A percentile compares a stretch with the other conserved stretches of the same genome.
Conservation (phyloP, 257 asterid genomes). For the Primulina eburnea region DNA sequence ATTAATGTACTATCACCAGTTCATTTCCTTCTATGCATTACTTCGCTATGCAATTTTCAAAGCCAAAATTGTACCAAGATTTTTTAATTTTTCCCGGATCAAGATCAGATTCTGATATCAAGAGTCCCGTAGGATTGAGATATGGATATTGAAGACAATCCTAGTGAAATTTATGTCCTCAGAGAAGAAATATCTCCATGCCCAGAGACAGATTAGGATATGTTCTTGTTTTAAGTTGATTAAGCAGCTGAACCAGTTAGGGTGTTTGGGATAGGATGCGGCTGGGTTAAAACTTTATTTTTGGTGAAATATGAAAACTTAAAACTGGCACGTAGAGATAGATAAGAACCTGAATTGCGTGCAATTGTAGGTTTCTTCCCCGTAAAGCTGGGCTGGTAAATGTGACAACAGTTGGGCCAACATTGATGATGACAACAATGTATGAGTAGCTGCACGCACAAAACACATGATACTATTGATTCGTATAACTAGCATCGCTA, state of each 20-base stretch:
- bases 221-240: not conserved
- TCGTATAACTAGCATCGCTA: constrained; percentile 19
- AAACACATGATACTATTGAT: constrained; percentile 13
- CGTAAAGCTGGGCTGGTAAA: constrained; percentile 49
- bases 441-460: constrained; percentile 61
- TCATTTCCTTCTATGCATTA: too few relatives aligned
- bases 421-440: constrained; percentile 58
- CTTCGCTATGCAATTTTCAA: too few relatives aligned
- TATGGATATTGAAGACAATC: too few relatives aligned
- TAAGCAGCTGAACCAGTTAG: not conserved
- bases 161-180: too few relatives aligned
- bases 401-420: constrained; percentile 50
- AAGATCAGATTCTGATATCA: too few relatives aligned
- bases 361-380: constrained; percentile 63
- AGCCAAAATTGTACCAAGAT: too few relatives aligned
- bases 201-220: too few relatives aligned
- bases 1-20: too few relatives aligned
- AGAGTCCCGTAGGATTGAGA: too few relatives aligned
- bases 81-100: too few relatives aligned
- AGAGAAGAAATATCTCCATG: too few relatives aligned
- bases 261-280: not conserved
- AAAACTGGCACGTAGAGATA: not conserved
- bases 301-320: not conserved
- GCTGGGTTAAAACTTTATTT: not conserved
- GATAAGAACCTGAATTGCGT: constrained; percentile 70